These are phyloP conservation scores for Arabis alpina DNA, from an alignment of 345 rosid genomes.

Conservation along the genomic window DNA sequence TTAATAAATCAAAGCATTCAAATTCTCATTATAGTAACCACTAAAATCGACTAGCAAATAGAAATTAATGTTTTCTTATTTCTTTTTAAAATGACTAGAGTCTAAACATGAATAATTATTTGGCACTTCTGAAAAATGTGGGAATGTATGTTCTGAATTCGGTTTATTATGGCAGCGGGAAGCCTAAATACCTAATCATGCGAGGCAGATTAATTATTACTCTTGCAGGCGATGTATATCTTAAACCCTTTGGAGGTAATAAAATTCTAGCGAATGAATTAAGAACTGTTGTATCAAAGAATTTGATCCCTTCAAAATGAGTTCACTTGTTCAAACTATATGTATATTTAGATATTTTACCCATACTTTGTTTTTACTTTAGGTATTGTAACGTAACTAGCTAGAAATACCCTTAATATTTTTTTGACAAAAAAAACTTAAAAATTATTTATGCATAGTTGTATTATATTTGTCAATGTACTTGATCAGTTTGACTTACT, in stretches of 20 bases:
- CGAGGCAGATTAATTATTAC: not conserved
- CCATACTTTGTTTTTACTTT: too few species aligned
- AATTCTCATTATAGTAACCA: not conserved
- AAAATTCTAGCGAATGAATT: not conserved
- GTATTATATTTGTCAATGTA: too few species aligned
- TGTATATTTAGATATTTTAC: too few species aligned
- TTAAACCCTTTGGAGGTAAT: not conserved
- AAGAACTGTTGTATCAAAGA: not conserved
- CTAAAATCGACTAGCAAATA: not conserved
- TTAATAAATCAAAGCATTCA: not conserved
- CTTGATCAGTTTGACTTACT: too few species aligned
- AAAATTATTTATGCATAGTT: too few species aligned
- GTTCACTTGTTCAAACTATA: too few species aligned
- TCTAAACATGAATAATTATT: not conserved
- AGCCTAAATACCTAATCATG: slow-evolving; percentile 22
- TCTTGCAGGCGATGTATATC: not conserved
- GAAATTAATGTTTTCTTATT: not conserved
- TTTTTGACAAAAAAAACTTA: too few species aligned
- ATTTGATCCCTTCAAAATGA: too few species aligned
- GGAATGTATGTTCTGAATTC: slow-evolving; percentile 11
- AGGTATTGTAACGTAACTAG: too few species aligned
- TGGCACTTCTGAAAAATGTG: not conserved
- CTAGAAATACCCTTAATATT: too few species aligned
- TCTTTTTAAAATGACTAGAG: not conserved
- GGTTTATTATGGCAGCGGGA: slow-evolving; percentile 31